These are phyloP conservation scores for Canna indica DNA, from an alignment of 176 grass and related monocot genomes.

Conservation along the genomic window DNA sequence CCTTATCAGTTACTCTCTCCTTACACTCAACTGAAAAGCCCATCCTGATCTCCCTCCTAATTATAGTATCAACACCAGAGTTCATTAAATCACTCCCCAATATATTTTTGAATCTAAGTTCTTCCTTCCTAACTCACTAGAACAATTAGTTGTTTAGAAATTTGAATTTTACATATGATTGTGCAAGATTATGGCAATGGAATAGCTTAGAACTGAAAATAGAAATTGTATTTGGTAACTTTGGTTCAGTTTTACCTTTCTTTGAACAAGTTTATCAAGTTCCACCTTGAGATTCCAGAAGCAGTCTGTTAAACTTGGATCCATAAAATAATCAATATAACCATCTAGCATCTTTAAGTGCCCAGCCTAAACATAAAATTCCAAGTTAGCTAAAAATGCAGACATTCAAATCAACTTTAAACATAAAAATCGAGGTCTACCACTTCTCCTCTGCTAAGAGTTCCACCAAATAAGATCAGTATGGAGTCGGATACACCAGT, in stretches of 20 bases:
- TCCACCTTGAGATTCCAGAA: conserved; percentile 81
- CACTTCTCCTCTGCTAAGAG: conserved; percentile 54
- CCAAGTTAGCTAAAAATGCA: conserved; percentile 8
- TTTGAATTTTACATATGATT: neutral
- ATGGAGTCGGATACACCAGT: conserved; percentile 85
- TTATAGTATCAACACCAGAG: too few species aligned
- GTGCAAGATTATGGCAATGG: too few species aligned
- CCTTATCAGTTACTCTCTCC: too few species aligned
- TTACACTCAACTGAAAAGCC: too few species aligned
- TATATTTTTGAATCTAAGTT: too few species aligned
- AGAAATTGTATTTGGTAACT: neutral
- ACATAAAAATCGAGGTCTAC: conserved; percentile 30
- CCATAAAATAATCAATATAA: conserved; percentile 96
- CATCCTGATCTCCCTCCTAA: too few species aligned
- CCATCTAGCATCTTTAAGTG: conserved; percentile 97
- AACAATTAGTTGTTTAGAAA: too few species aligned
- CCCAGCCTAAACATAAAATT: conserved; percentile 43
- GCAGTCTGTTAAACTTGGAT: conserved; percentile 80
- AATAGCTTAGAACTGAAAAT: neutral
- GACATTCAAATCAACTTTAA: conserved; percentile 1
- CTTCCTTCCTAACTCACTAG: too few species aligned
- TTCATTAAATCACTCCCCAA: too few species aligned
- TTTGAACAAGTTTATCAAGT: conserved; percentile 76
- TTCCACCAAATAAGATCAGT: conserved; percentile 81
- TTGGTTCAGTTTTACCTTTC: conserved; percentile 42